Evolutionary conservation across 768 basidiomycete species (phyloP), one percentile per base, ranked within the genome.

Genomic region (Russula emetica): DNA sequence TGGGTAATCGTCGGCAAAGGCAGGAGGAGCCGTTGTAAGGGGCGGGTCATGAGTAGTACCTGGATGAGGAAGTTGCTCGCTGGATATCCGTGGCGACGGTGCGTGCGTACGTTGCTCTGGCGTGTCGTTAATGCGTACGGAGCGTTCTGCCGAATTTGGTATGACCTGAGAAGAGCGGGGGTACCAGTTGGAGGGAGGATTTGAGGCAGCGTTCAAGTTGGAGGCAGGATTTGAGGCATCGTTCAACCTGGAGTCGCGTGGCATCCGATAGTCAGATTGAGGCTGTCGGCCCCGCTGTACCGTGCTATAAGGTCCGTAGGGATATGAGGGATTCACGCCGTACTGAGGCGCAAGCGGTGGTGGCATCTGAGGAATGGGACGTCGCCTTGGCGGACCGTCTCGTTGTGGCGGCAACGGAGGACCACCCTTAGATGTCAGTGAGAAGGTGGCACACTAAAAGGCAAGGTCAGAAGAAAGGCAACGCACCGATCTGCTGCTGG

Each of bases 301-400:
- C 7, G 47, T 47, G 45, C 45, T 14, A 38, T 45, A 22, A 24
- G 58, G 22, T 34, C 13, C 56, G 16, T 53, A 36, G 20, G 11
- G 3, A 40, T 63, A 54, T 38, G 57, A 5, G 18, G 44, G 34
- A 30, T 47, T 58, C 53, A 34, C 13, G 28, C 45, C 16, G 24
- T 55, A 26, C 22, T 44, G 49, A 13, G 62, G 57, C 7, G 13
- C 44, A 14, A 36, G 64, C 49, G 64, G 64, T 20, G 59, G 54
- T 34, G 64, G 59, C 64, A 65, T 65, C 50, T 57, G 64, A 16
- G 50, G 64, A 10, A 38, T 47, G 18, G 64, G 64, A 13, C 34
- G 50, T 36, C 47, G 59, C 32, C 30, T 65, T 18, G 59, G 64
- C 28, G 60, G 64, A 8, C 59, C 59, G 26, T 60, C 49, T n/a